Conservation (phyloP, 768 basidiomycete genomes). For the Suillus occidentalis region DNA sequence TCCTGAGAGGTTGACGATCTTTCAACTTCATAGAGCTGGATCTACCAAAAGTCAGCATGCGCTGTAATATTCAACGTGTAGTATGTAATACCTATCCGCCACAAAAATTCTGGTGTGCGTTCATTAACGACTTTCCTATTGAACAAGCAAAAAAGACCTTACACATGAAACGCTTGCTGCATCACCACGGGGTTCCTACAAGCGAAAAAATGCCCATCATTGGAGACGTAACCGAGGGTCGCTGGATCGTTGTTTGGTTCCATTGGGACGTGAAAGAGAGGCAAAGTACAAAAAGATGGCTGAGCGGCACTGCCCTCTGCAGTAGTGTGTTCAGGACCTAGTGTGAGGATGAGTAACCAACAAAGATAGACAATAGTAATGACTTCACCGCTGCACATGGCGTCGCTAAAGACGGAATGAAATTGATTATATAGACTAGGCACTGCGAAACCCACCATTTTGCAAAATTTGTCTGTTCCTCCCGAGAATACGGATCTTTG, state of each 20-base stretch:
- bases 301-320: conserved; percentile 38
- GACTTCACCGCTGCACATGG: conserved; percentile 47
- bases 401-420: conserved; percentile 36
- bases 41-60: conserved; percentile 27
- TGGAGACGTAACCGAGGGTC: conserved; percentile 49
- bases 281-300: conserved; percentile 54
- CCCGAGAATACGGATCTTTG: conserved; percentile 61
- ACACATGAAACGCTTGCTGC: conserved; percentile 63
- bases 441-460: conserved; percentile 44
- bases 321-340: conserved; percentile 52
- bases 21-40: conserved; percentile 47
- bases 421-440: background rate
- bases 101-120: conserved; percentile 46
- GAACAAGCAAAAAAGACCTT: conserved; percentile 27
- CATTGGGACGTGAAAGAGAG: conserved; percentile 49
- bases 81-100: conserved; percentile 41
- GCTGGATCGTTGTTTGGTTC: conserved; percentile 25
- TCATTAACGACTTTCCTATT: background rate
- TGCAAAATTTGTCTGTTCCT: conserved; percentile 52
- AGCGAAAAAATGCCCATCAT: conserved; percentile 53
- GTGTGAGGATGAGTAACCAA: background rate
- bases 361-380: background rate
- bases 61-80: background rate
- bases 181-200: conserved; percentile 54
- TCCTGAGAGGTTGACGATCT: conserved; percentile 45